phyloP scores from a whole-genome alignment of 2,329 filamentous ascomycete genomes.

The Scedosporium boydii region DNA sequence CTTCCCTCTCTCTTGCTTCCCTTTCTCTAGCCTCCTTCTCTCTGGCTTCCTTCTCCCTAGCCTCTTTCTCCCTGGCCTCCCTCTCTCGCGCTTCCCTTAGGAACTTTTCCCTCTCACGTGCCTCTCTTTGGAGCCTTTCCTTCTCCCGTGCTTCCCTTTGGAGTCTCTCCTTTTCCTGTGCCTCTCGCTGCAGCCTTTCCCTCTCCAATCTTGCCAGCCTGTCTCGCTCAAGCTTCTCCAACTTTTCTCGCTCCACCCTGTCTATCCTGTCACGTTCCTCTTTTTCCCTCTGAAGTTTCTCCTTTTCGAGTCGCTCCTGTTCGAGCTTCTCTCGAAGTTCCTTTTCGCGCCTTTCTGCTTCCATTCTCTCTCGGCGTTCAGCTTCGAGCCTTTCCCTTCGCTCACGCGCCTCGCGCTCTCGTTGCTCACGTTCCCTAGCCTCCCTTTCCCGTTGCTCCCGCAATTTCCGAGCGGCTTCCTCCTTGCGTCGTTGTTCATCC shows the following conservation, averaged over 20 bases:
- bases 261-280: conserved; percentile 26
- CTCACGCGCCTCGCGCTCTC: conserved; percentile 10
- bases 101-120: conserved; percentile 33
- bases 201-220: conserved; percentile 11
- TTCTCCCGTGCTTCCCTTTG: conserved; percentile 12
- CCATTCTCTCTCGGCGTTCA: conserved; percentile 10
- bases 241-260: conserved; percentile 20
- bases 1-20: conserved; percentile 25
- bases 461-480: conserved; percentile 42
- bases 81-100: conserved; percentile 28
- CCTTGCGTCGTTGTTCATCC: conserved; percentile 50
- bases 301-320: conserved; percentile 19
- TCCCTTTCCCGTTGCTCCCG: conserved; percentile 49
- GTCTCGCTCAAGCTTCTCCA: conserved; percentile 4
- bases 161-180: conserved; percentile 12
- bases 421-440: conserved; percentile 36
- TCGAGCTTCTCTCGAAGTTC: conserved; percentile 28
- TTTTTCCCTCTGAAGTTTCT: conserved; percentile 29
- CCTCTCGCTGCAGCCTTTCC: conserved; percentile 12
- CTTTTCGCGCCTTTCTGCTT: conserved; percentile 13
- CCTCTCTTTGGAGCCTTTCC: conserved; percentile 10
- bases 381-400: conserved; percentile 10
- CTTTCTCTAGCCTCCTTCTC: conserved; percentile 27
- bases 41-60: no score
- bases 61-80: conserved; percentile 22